Conservation (phyloP, 179 eudicot species). For the Corrigiola litoralis region DNA sequence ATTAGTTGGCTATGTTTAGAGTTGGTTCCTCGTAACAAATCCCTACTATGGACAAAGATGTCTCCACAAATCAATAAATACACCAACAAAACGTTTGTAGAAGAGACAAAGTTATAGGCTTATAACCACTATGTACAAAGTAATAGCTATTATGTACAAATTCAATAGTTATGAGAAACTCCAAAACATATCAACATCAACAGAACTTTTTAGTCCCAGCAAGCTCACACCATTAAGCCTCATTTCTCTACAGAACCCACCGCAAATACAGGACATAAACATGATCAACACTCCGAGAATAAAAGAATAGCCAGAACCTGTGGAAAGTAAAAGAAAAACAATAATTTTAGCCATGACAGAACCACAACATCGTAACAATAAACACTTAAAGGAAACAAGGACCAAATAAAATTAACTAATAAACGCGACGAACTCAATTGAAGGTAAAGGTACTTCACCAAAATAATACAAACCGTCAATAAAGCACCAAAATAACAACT, state of each 20-base stretch:
- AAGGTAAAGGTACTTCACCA: too few species aligned
- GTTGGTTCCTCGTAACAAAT: neutral
- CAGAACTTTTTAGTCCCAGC: neutral
- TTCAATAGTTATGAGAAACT: slow-evolving; percentile 12
- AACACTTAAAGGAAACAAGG: neutral
- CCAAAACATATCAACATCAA: slow-evolving; percentile 19
- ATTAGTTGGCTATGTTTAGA: neutral
- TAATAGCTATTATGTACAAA: slow-evolving; percentile 29
- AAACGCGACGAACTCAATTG: neutral
- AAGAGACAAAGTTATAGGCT: neutral
- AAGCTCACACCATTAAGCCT: slow-evolving; percentile 10
- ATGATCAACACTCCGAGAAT: slow-evolving; percentile 26
- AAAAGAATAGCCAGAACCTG: slow-evolving; percentile 41
- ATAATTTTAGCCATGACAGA: neutral
- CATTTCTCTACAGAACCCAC: slow-evolving; percentile 22
- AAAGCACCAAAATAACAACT: too few species aligned
- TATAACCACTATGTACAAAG: slow-evolving; percentile 28
- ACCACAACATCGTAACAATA: neutral
- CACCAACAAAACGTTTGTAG: slow-evolving; percentile 12
- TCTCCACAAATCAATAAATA: slow-evolving; percentile 8
- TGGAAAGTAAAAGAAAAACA: neutral
- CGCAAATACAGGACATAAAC: slow-evolving; percentile 12
- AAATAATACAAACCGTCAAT: too few species aligned
- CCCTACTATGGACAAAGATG: slow-evolving; percentile 2
- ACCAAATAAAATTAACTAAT: neutral